Evolutionary conservation across 73 alveolate species (phyloP).

Genomic region (Uronychia setigera): DNA sequence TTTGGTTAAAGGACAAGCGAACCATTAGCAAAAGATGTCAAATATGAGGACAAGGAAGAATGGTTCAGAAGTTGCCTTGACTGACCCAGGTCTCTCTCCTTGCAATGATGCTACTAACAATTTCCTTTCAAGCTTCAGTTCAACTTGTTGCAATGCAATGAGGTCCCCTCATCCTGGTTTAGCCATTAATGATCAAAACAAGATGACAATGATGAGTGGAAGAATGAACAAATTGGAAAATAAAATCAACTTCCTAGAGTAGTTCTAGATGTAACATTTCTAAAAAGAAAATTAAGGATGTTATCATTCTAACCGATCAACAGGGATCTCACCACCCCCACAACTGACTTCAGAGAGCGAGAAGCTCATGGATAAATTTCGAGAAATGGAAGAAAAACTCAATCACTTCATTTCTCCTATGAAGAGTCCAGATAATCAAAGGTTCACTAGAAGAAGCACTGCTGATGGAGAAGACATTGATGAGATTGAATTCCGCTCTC

Average conservation of each 20-base stretch:
- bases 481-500: too few species aligned
- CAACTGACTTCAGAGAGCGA: background rate
- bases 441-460: too few species aligned
- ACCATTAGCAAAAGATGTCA: too few species aligned
- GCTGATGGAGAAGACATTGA: too few species aligned
- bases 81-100: too few species aligned
- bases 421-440: background rate
- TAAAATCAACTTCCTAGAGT: background rate
- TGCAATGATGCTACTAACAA: background rate
- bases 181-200: background rate
- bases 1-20: too few species aligned
- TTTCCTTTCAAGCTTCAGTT: background rate
- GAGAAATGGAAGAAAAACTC: background rate
- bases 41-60: too few species aligned
- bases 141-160: background rate
- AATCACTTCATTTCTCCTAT: background rate
- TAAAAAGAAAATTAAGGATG: background rate
- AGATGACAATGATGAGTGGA: background rate
- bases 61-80: too few species aligned
- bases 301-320: background rate
- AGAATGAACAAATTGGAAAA: background rate
- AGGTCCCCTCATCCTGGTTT: too few species aligned
- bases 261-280: background rate
- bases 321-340: background rate
- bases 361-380: background rate